Conservation (phyloP, 176 grass and related monocot species). For the Dactylis glomerata region DNA sequence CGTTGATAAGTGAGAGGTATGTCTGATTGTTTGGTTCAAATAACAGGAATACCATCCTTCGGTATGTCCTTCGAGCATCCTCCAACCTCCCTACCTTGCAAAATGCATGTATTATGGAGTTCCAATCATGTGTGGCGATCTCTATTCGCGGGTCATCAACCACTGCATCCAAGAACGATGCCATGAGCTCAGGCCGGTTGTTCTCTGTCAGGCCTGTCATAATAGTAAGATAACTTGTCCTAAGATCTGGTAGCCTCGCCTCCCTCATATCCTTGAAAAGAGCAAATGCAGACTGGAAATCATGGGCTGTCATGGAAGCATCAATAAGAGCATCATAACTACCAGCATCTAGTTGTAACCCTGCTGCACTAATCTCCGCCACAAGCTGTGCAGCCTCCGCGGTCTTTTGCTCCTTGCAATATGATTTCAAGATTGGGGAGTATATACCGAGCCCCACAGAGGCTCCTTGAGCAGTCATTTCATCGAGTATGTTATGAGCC, state of each 20-base stretch:
- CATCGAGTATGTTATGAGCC: conserved; percentile 81
- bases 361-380: conserved; percentile 66
- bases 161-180: conserved; percentile 79
- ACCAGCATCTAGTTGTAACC: conserved; percentile 64
- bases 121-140: conserved; percentile 90
- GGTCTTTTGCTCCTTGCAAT: conserved; percentile 90
- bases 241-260: conserved; percentile 73
- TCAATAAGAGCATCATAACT: conserved; percentile 91
- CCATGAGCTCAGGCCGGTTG: conserved; percentile 87
- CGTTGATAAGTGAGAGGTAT: conserved; percentile 90
- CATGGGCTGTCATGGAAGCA: conserved; percentile 87
- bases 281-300: conserved; percentile 93
- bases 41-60: conserved; percentile 86
- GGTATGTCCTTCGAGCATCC: conserved; percentile 83
- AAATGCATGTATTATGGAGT: conserved; percentile 96
- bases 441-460: conserved; percentile 78
- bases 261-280: conserved; percentile 96
- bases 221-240: conserved; percentile 92
- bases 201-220: conserved; percentile 98
- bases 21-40: conserved; percentile 95
- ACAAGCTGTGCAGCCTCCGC: conserved; percentile 88
- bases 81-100: conserved; percentile 85
- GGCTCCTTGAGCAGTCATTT: conserved; percentile 79
- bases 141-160: conserved; percentile 86
- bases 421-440: conserved; percentile 85